phyloP scores from a whole-genome alignment of 2,329 filamentous ascomycete genomes.

The Immersiporthe knoxdaviesiana region DNA sequence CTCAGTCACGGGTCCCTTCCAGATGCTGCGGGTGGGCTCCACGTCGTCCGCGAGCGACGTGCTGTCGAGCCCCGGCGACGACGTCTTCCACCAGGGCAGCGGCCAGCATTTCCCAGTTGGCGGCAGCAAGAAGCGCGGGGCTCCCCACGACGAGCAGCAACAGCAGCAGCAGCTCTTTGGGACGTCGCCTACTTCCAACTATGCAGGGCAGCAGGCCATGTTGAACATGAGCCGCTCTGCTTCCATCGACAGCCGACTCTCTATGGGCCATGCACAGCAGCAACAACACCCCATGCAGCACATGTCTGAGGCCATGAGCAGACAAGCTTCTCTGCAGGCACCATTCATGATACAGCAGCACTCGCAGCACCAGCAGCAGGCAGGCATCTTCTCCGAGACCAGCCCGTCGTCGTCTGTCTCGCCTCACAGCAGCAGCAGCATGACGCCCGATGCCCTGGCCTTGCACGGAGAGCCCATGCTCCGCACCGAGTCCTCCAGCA shows the following conservation, averaged over 20 bases:
- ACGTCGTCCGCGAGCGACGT: conserved; percentile 39
- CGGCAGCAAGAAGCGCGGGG: conserved; percentile 37
- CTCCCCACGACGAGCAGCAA: conserved; percentile 36
- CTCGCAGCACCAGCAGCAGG: conserved; percentile 4
- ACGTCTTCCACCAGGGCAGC: conserved; percentile 24
- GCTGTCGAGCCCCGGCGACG: conserved; percentile 34
- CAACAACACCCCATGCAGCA: neutral
- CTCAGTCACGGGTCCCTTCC: conserved; percentile 35
- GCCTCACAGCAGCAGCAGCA: conserved; percentile 13
- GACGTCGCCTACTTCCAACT: neutral
- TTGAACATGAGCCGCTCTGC: conserved; percentile 48
- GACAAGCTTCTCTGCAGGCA: conserved; percentile 12
- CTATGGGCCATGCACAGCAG: conserved; percentile 9
- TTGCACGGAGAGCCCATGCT: conserved; percentile 37
- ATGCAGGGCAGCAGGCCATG: conserved; percentile 25
- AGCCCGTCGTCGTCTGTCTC: conserved; percentile 11
- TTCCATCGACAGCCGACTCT: conserved; percentile 36
- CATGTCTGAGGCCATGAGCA: conserved; percentile 5
- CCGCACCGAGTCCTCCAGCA: conserved; percentile 54
- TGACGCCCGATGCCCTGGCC: conserved; percentile 49
- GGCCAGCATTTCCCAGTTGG: conserved; percentile 26
- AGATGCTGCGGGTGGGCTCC: conserved; percentile 46
- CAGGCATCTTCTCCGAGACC: conserved; percentile 9
- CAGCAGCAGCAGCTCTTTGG: conserved; percentile 36
- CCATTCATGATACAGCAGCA: conserved; percentile 13